Base-by-base conservation (phyloP, 1,284 basidiomycete species). In the Sporisorium iseilematis-ciliati region DNA sequence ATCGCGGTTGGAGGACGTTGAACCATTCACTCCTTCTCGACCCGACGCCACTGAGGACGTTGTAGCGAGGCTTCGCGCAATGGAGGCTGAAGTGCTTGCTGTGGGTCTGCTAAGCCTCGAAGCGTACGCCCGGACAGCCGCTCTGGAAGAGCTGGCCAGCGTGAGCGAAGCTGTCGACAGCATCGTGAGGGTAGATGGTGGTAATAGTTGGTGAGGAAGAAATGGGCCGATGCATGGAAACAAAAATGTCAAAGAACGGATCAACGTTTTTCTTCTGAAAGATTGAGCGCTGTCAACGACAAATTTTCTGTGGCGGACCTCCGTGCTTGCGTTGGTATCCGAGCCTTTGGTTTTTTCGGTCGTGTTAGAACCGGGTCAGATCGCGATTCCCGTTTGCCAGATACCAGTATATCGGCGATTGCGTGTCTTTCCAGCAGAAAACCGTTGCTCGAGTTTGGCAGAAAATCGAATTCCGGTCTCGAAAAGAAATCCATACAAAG, bases 111-210 rank as follows among this genome's bases (percentile, higher is more conserved):
- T 50, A 57, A 14, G 29, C 4, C n/a, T n/a, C 7, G 57, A 21
- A 26, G 58, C 6, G 43, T 14, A 23, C 7, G 57, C 42, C 58
- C 53, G 60, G 43, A 38, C 31, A 14, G 51, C 45, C 33, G 57
- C 26, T 12, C 67, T 49, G 8, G 62, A 60, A 20, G 67, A 57
- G 42, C 33, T 46, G 14, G 62, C 62, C 6, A 71, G 31, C 8
- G 54, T 45, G 3, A 71, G 58, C 10, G 68, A 61, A 10, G 54
- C 51, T 40, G 58, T 57, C 14, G 57, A 71, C 50, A 71, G 57
- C 68, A 71, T 71, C 33, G 35, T 38, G 35, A 38, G 35, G 14
- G 35, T 10, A 18, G 29, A 16, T 48, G 46, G 20, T 45, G 26
- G 35, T 12, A 21, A 29, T 35, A 14, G 16, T 38, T 33, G 21